Conservation (phyloP, 305 asterid genomes). For the Ilex paraguariensis region DNA sequence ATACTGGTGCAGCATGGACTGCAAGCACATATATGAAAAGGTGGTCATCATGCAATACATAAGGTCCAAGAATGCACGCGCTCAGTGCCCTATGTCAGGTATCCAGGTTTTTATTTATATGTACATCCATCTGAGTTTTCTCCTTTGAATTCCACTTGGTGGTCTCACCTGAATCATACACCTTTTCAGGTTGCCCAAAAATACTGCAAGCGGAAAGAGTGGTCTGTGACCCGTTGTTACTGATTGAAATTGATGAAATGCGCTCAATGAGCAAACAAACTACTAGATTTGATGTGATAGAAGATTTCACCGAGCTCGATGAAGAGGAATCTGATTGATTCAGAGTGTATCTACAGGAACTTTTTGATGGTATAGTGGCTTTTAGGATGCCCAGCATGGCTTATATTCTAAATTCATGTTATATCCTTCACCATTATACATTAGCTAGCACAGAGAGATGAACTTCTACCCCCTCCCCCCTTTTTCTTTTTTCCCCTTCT, state of each 20-base stretch:
- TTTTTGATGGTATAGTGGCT: too few relatives aligned
- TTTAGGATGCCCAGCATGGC: too few relatives aligned
- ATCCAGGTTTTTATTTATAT: constrained; percentile 5
- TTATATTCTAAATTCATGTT: too few relatives aligned
- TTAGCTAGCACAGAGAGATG: too few relatives aligned
- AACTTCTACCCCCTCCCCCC: too few relatives aligned
- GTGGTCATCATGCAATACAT: constrained; percentile 48
- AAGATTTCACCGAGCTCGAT: constrained; percentile 63
- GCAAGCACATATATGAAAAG: constrained; percentile 92
- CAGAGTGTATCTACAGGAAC: too few relatives aligned
- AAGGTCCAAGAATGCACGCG: constrained; percentile 26
- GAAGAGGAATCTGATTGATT: constrained; percentile 20
- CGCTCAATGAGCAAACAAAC: constrained; percentile 46
- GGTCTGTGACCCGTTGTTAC: constrained; percentile 54
- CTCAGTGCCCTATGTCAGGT: constrained; percentile 84
- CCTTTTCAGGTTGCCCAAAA: constrained; percentile 75
- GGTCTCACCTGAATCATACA: not conserved
- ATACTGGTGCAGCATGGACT: constrained; percentile 58
- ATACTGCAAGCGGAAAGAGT: constrained; percentile 39
- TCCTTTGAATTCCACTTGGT: constrained; percentile 2
- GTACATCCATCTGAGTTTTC: not conserved
- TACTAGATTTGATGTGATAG: constrained; percentile 36
- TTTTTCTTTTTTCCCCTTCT: too few relatives aligned
- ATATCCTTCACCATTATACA: too few relatives aligned
- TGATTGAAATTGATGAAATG: constrained; percentile 69